Conservation (phyloP, 2,329 filamentous ascomycete genomes). For the Alternaria angustiovoidea region DNA sequence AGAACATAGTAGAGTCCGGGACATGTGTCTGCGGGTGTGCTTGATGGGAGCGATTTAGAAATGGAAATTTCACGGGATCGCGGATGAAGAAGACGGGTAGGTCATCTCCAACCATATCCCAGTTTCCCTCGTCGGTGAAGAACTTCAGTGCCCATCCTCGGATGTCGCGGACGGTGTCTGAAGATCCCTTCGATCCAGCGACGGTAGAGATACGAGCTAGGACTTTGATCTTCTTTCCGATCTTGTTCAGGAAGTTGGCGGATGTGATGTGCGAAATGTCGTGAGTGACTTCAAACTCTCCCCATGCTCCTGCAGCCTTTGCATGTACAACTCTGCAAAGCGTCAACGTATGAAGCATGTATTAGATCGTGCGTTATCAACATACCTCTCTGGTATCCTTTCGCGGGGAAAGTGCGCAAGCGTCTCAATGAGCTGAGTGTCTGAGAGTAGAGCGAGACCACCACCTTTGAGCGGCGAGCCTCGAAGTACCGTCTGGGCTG, state of each 20-base stretch:
- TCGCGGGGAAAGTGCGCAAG: conserved; percentile 69
- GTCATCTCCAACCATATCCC: too few relatives aligned
- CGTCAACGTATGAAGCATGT: not conserved
- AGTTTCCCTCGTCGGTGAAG: too few relatives aligned
- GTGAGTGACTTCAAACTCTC: conserved; percentile 68
- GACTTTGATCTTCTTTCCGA: conserved; percentile 46
- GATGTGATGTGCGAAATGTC: conserved; percentile 66
- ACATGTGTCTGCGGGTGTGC: too few relatives aligned
- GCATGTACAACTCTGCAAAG: conserved; percentile 62
- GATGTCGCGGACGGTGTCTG: too few relatives aligned
- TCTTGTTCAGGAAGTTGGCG: conserved; percentile 61
- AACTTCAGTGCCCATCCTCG: too few relatives aligned
- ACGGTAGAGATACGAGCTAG: too few relatives aligned
- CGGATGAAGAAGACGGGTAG: too few relatives aligned
- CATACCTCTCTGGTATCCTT: conserved; percentile 64
- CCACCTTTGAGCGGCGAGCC: conserved; percentile 27
- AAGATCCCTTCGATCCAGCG: too few relatives aligned
- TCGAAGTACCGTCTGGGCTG: not conserved
- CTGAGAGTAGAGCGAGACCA: conserved; percentile 60
- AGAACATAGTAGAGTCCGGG: too few relatives aligned
- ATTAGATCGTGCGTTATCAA: conserved; percentile 21
- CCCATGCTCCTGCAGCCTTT: conserved; percentile 65
- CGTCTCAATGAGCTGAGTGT: conserved; percentile 68
- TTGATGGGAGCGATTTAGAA: too few relatives aligned
- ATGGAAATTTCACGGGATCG: too few relatives aligned